Conservation (phyloP, 2,329 filamentous ascomycete genomes). For the Neurospora crassa region DNA sequence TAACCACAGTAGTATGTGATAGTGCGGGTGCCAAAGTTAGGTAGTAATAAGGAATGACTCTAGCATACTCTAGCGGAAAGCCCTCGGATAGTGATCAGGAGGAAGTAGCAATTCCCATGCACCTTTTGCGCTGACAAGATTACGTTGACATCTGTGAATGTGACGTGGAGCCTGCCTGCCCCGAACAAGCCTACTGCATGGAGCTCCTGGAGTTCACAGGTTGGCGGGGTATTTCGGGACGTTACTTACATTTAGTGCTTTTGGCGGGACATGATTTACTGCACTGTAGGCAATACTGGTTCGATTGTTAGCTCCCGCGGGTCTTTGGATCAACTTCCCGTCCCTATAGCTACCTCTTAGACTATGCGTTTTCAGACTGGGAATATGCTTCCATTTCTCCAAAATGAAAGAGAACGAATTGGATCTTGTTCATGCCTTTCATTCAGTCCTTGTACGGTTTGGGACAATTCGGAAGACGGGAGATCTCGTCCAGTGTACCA, state of each 20-base stretch:
- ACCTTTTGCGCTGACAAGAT: background rate
- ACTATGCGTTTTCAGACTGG: too few relatives aligned
- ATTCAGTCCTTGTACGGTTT: background rate
- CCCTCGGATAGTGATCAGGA: background rate
- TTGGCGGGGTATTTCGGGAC: background rate
- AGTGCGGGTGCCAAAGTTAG: background rate
- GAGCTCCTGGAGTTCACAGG: background rate
- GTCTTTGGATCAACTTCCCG: too few relatives aligned
- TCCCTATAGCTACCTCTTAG: too few relatives aligned
- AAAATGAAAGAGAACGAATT: too few relatives aligned
- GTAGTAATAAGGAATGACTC: background rate
- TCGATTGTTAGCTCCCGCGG: too few relatives aligned
- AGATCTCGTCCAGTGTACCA: background rate
- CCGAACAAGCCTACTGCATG: background rate
- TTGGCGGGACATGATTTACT: too few relatives aligned
- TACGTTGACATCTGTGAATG: background rate
- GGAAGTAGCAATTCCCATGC: background rate
- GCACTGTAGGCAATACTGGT: too few relatives aligned
- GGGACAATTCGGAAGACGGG: too few relatives aligned
- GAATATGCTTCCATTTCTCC: too few relatives aligned
- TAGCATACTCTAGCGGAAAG: background rate
- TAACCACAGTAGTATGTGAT: background rate
- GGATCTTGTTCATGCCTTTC: background rate
- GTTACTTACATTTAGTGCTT: background rate
- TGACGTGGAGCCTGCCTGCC: background rate